These are phyloP conservation scores for Kurtzmaniella quercitrusa DNA, from an alignment of 1,139 yeast genomes.

Conservation along the genomic window DNA sequence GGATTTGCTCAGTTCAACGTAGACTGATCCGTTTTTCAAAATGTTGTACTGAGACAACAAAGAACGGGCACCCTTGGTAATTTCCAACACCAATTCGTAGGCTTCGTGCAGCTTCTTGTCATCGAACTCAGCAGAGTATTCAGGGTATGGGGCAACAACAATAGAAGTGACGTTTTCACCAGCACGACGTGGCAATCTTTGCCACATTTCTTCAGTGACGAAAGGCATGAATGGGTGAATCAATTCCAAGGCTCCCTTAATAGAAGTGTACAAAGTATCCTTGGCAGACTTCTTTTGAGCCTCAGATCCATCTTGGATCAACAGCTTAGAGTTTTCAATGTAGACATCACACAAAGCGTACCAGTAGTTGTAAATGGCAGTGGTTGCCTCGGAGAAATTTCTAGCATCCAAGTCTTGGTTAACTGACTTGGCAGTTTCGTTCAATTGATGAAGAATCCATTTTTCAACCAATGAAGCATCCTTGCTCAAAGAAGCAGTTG, in stretches of 20 bases:
- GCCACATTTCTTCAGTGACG: constrained; percentile 98
- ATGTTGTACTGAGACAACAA: constrained; percentile 86
- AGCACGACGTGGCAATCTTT: constrained; percentile 87
- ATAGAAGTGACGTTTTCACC: constrained; percentile 70
- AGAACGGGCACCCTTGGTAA: constrained; percentile 91
- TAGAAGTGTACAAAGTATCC: constrained; percentile 88
- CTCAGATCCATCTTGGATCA: constrained; percentile 86
- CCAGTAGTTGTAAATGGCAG: constrained; percentile 91
- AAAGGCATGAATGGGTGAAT: constrained; percentile 99
- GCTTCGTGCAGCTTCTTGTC: constrained; percentile 63
- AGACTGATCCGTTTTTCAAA: constrained; percentile 81
- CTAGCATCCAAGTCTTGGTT: constrained; percentile 71
- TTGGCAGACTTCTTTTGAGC: constrained; percentile 85
- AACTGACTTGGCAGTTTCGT: constrained; percentile 63
- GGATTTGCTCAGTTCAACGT: constrained; percentile 61
- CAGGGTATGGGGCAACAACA: constrained; percentile 77
- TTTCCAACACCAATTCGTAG: constrained; percentile 79
- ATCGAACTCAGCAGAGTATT: constrained; percentile 54
- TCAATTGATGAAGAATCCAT: constrained; percentile 90
- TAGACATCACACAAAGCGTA: constrained; percentile 94
- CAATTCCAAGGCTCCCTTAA: constrained; percentile 86
- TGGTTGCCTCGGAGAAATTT: constrained; percentile 86
- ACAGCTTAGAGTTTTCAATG: constrained; percentile 92
- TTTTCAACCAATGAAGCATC: constrained; percentile 89
- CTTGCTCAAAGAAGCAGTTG: constrained; percentile 59